phyloP scores from a whole-genome alignment of 2,329 filamentous ascomycete species.

The Lachnellula occidentalis region DNA sequence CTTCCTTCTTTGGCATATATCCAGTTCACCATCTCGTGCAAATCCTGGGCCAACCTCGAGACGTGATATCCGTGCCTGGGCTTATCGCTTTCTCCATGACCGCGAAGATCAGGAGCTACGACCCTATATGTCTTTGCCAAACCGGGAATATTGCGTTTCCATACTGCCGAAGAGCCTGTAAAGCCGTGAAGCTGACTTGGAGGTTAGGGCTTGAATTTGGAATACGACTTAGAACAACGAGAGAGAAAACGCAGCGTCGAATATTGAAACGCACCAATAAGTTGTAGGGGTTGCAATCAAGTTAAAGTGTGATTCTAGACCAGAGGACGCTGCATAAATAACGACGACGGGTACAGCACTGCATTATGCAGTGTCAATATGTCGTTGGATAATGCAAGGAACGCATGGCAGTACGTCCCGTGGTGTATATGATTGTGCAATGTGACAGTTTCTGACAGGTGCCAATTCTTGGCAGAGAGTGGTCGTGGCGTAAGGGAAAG shows the following conservation, averaged over 20 bases:
- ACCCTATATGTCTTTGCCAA: conserved; percentile 22
- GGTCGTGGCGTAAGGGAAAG: too few relatives aligned
- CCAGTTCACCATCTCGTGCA: conserved; percentile 21
- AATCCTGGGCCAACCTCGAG: conserved; percentile 28
- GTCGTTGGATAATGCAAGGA: too few relatives aligned
- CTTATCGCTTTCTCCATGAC: conserved; percentile 27
- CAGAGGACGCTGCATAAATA: too few relatives aligned
- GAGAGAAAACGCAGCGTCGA: neutral
- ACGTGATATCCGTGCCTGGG: conserved; percentile 28
- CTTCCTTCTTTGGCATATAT: neutral
- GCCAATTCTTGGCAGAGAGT: too few relatives aligned
- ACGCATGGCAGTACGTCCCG: too few relatives aligned
- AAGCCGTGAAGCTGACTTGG: conserved; percentile 30
- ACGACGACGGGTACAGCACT: too few relatives aligned
- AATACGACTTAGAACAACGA: too few relatives aligned
- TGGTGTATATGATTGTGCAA: too few relatives aligned
- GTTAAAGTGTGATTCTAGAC: too few relatives aligned
- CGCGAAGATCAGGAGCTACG: conserved; percentile 28
- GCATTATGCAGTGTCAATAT: too few relatives aligned
- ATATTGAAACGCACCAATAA: neutral
- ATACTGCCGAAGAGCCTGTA: conserved; percentile 29
- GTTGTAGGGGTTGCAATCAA: too few relatives aligned
- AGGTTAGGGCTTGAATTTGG: neutral
- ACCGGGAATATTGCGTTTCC: conserved; percentile 26
- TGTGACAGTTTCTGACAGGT: too few relatives aligned